Base-by-base conservation (phyloP, 202 grass and related monocot species). In the Bolboschoenoplectus hybrid region DNA sequence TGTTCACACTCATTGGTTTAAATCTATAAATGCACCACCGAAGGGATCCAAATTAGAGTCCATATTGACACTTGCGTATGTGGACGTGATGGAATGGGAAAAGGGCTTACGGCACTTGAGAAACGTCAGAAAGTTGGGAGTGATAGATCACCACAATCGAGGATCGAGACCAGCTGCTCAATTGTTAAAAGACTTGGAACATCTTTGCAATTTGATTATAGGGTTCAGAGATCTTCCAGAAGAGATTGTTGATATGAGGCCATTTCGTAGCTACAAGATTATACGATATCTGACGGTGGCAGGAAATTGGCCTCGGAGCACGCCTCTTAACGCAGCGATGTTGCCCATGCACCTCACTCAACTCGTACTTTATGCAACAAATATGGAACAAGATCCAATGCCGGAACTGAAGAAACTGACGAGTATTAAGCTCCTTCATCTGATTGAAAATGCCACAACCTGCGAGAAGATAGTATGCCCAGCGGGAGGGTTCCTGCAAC, bases 341-440 rank as follows among this genome's bases (percentile, higher is more conserved):
- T 19, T 84, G 32, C 81, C 81, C 0, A 7, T 61, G 32, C 58
- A 67, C 63, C 12, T 84, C 14, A 14, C 81, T 7, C 58, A 84
- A 39, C 81, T 84, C 35, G 63, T 61, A 11, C n/a, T 84, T 63
- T 3, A 50, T 14, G 16, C 49, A 36, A 20, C 81, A 7, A 44
- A 26, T 26, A 9, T 84, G 7, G 63, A 67, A 34, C 40, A 84
- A 44, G 81, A 84, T 9, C 81, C 81, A 26, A 84, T 84, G 62
- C 81, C 81, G 49, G 46, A 51, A 51, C 39, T 84, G 17, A 60
- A 13, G 61, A 53, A 66, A 50, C 38, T 84, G 17, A 43, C 52
- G 19, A 51, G 81, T 39, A 34, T 84, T 1, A 84, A 35, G 49
- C n/a, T 84, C 8, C 63, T 84, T 39, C 7, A n/a, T 50, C 41